Base-by-base conservation (phyloP, 108 stramenopile species). In the Skeletonema marinoi region DNA sequence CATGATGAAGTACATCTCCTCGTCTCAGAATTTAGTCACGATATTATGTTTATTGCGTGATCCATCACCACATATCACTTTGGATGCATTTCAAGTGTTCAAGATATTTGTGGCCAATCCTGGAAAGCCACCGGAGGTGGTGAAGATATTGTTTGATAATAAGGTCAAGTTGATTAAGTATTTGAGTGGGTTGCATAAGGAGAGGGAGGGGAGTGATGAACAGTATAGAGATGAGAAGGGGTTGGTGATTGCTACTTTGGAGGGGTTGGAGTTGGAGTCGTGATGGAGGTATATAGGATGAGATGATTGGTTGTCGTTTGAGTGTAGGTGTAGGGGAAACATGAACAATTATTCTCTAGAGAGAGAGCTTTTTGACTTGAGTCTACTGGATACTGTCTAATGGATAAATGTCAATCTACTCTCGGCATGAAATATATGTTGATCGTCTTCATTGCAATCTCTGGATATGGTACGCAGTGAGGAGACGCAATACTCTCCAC, bases 101-200 rank as follows among this genome's bases (percentile, higher is more conserved):
- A 99, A 99, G 87, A 97, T 99, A 14, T 99, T 99, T 78, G 99
- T 99, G 19, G 98, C 98, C 62, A 99, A 99, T 85, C 99, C 99
- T 6, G 85, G 89, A 75, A 99, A 99, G 85, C 93, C 96, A 32
- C 88, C 87, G 31, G 97, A 94, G 70, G 93, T 99, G 17, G 74
- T 85, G 39, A 90, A 93, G 62, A 98, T 99, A 73, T 80, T 99
- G 36, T 83, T 77, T 58, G 92, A 96, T 73, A 99, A 99, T 86
- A 82, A 90, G 36, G 88, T 83, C 39, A 99, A 99, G 74, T 90
- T 99, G 32, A 86, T 96, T 25, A 78, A 86, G 46, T 99, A 96
- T 91, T 86, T 99, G 76, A 85, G 90, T 50, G 87, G 89, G 39
- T 88, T 98, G 77, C 97, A 98, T 73, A 82, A 89, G 66, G 98